A percentile compares a stretch with the other conserved stretches of the same genome.
phyloP scores from a whole-genome alignment of 2,329 filamentous ascomycete genomes.

The Huntiella omanensis region DNA sequence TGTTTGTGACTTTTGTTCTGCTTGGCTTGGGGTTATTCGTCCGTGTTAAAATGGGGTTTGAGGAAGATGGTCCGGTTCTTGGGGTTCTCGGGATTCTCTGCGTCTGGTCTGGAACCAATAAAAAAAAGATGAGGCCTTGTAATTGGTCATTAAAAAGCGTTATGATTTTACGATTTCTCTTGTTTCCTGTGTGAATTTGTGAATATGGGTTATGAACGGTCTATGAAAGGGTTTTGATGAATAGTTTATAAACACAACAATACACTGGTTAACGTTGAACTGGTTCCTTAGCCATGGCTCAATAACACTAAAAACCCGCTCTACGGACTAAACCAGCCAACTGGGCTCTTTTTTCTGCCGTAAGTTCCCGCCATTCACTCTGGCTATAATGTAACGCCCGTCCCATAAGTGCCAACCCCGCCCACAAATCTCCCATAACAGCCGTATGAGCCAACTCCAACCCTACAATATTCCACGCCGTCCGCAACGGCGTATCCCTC shows the following conservation, averaged over 20 bases:
- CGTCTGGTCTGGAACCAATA: slow-evolving; percentile 2
- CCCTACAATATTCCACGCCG: slow-evolving; percentile 20
- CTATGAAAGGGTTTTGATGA: not conserved
- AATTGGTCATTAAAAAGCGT: slow-evolving; percentile 1
- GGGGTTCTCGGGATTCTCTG: not conserved
- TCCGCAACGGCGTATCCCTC: not conserved
- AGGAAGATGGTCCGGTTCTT: not conserved
- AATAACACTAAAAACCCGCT: not conserved
- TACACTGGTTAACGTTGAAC: not conserved
- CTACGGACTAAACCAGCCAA: not conserved
- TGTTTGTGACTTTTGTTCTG: not conserved
- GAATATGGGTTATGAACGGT: not conserved
- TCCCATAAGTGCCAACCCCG: slow-evolving; percentile 4
- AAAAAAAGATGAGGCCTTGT: slow-evolving; percentile 1
- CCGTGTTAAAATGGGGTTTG: not conserved
- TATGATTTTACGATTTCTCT: not conserved
- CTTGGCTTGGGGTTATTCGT: not conserved
- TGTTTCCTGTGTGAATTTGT: not conserved
- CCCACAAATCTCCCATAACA: slow-evolving; percentile 8
- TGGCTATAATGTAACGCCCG: slow-evolving; percentile 8
- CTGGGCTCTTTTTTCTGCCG: not conserved
- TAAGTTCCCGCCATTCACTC: slow-evolving; percentile 8
- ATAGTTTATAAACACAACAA: not conserved
- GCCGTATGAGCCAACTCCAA: slow-evolving; percentile 14
- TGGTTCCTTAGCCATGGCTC: not conserved